A percentile compares a stretch with the other conserved stretches of the same genome.
Conservation (phyloP, 2,329 filamentous ascomycete genomes). For the Aspergillus udagawae region DNA sequence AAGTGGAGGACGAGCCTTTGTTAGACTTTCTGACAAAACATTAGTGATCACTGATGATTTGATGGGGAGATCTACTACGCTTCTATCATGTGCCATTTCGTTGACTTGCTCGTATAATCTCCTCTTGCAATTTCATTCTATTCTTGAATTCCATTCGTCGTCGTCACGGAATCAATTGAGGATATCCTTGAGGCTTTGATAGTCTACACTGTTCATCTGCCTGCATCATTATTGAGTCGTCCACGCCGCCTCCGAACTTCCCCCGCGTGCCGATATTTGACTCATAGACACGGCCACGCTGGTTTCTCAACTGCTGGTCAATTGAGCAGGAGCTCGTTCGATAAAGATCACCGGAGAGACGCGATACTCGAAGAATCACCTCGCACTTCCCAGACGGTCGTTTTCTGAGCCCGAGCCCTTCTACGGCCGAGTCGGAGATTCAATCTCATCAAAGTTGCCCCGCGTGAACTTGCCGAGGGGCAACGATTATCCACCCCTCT, state of each 20-base stretch:
- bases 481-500: conserved; percentile 4
- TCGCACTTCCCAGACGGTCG: not conserved
- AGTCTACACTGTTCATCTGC: not conserved
- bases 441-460: conserved; percentile 1
- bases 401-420: not conserved
- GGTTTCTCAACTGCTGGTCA: not conserved
- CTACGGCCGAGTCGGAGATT: not conserved
- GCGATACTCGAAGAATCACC: not conserved
- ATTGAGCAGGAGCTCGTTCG: not conserved
- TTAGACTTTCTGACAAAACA: not conserved
- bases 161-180: not conserved
- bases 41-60: not conserved
- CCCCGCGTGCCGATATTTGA: not conserved
- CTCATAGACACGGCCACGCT: not conserved
- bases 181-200: not conserved
- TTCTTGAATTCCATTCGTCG: not conserved
- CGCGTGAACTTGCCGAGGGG: conserved; percentile 23
- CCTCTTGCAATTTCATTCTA: not conserved
- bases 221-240: not conserved
- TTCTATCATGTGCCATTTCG: not conserved
- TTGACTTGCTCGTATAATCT: not conserved
- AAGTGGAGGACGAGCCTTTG: not conserved
- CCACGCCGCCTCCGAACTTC: not conserved
- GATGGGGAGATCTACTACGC: not conserved
- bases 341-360: not conserved